Evolutionary conservation across 257 asterid genomes (phyloP), one percentile per base, ranked within the genome.

Genomic region (Ajuga chamaepitys): DNA sequence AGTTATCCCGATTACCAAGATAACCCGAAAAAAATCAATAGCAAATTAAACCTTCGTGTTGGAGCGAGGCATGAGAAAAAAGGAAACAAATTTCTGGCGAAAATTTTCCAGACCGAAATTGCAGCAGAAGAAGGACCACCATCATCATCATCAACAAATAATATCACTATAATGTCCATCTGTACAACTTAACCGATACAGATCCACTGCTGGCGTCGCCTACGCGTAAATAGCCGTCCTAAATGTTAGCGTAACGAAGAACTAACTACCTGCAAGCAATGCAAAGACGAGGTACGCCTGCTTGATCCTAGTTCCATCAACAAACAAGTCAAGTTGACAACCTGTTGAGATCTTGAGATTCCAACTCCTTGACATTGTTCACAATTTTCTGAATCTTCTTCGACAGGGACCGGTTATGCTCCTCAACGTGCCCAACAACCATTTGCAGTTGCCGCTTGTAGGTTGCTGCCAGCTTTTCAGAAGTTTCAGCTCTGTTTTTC

Each of bases 391-490:
- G 93, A 74, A 89, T 82, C 85, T 86, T 92, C 76, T 71, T 84
- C 9, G 97, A 82, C 64, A 87, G 44, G 14, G 85, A 85, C 78
- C 82, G 88, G 35, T 92, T 85, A 71, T 92, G 91, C 75, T 89
- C 98, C 70, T 92, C 98, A 9, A 89, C 81, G 79, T 87, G 95
- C 78, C 82, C 88, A 14, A 82, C 84, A 35, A 92, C 75, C 93
- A 74, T 75, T 54, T 87, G 88, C 77, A 92, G 81, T 54, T 88
- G 97, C 78, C 95, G 80, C 81, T 92, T 92, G 81, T 89, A 89
- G 12, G 78, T 58, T 11, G 89, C 86, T 17, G 86, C 89, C 71
- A 76, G 80, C 75, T 65, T 83, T 74, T 78, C 89, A 40, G 70
- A 83, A 6, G 76, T 82, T 38, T 95, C 96, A 9, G 97, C 87